These are phyloP conservation scores for Salix koriyanagi DNA, from an alignment of 345 rosid genomes.

Conservation along the genomic window DNA sequence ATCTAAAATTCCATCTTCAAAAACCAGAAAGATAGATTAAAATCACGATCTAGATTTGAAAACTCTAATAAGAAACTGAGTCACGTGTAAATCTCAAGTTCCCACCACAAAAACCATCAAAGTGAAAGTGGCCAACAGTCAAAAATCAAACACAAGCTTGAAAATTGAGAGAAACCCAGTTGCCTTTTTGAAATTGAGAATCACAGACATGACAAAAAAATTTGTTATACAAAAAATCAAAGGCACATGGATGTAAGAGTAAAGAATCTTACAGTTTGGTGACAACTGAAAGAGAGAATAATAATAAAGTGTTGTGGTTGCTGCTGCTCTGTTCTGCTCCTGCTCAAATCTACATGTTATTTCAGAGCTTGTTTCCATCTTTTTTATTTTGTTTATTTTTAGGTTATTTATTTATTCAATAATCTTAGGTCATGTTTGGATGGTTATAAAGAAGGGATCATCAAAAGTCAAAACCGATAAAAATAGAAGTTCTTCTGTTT, in stretches of 20 bases:
- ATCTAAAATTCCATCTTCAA: neutral
- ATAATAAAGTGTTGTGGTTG: neutral
- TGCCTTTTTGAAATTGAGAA: neutral
- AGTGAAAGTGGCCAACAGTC: neutral
- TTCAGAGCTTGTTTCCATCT: neutral
- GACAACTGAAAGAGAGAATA: too few species aligned
- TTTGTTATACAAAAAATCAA: neutral
- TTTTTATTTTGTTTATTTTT: neutral
- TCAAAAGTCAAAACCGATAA: neutral
- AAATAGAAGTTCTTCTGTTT: too few species aligned
- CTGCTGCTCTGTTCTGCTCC: neutral
- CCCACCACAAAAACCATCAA: slow-evolving; percentile 4
- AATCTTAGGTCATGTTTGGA: neutral
- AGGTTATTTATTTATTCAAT: neutral
- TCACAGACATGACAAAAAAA: neutral
- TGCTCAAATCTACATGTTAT: neutral
- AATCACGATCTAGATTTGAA: neutral
- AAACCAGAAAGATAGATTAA: neutral
- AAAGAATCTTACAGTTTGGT: too few species aligned
- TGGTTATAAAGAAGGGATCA: neutral
- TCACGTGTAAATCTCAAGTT: neutral
- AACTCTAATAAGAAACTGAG: neutral
- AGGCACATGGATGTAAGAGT: neutral
- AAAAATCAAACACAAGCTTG: neutral
- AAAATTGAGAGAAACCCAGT: neutral